Conservation (phyloP, 371 early-diverging fungal genomes). For the Syncephalis fuscata region DNA sequence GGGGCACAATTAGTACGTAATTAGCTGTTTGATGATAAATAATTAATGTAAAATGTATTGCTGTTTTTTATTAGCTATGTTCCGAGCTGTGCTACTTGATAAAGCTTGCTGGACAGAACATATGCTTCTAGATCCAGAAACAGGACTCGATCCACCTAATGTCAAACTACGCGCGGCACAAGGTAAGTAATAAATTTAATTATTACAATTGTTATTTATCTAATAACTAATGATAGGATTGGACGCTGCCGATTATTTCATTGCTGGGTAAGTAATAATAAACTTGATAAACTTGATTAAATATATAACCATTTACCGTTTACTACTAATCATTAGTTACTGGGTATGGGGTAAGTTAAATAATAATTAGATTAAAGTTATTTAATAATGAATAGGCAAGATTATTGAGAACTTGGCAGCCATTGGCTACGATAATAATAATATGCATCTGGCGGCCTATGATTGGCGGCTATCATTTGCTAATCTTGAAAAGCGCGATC, state of each 20-base stretch:
- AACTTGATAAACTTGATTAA: neutral
- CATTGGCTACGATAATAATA: conserved; percentile 79
- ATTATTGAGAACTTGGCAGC: conserved; percentile 58
- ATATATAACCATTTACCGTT: neutral
- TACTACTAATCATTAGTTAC: conserved; percentile 20
- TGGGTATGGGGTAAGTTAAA: conserved; percentile 80
- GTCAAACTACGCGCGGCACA: conserved; percentile 75
- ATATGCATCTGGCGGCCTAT: conserved; percentile 75
- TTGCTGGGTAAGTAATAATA: conserved; percentile 45
- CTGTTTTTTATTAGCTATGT: conserved; percentile 37
- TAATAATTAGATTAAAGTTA: conserved; percentile 4
- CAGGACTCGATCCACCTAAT: conserved; percentile 76
- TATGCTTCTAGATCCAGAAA: conserved; percentile 62
- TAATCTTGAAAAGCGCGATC: conserved; percentile 77
- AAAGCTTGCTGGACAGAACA: conserved; percentile 74
- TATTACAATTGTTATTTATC: neutral
- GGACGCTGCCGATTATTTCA: conserved; percentile 86
- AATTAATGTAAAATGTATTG: conserved; percentile 3
- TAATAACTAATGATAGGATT: conserved; percentile 25
- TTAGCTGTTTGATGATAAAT: conserved; percentile 4
- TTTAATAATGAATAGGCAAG: conserved; percentile 10
- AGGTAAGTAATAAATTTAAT: conserved; percentile 17
- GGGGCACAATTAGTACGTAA: conserved; percentile 65
- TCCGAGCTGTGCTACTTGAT: conserved; percentile 63
- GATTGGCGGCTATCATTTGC: conserved; percentile 82